Evolutionary conservation across 2,329 filamentous ascomycete species (phyloP).

Genomic region (Exserohilum turcica): DNA sequence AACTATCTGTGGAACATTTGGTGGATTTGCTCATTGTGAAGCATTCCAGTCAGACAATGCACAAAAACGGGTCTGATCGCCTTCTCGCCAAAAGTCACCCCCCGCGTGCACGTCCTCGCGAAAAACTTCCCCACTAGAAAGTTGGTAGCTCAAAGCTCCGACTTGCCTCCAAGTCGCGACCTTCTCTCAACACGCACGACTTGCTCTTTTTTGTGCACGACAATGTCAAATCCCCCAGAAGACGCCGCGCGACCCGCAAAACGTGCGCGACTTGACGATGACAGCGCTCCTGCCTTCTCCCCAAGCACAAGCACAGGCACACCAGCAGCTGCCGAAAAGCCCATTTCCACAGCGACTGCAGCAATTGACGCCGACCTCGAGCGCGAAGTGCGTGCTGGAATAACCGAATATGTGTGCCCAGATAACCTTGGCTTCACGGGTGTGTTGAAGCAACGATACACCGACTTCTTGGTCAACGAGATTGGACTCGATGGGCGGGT

Average conservation of each 20-base stretch:
- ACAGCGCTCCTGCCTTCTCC: constrained; percentile 14
- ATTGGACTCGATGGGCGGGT: constrained; percentile 77
- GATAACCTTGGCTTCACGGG: constrained; percentile 65
- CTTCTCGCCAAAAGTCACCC: constrained; percentile 19
- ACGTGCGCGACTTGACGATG: constrained; percentile 41
- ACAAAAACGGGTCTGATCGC: neutral
- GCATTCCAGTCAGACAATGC: no score
- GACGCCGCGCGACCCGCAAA: constrained; percentile 35
- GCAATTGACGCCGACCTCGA: constrained; percentile 39
- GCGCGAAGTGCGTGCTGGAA: constrained; percentile 59
- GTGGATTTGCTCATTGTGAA: no score
- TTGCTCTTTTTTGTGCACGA: neutral
- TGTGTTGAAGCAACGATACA: constrained; percentile 75
- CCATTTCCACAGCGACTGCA: constrained; percentile 13
- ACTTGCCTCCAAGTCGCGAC: neutral
- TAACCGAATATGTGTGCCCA: constrained; percentile 66
- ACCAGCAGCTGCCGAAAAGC: constrained; percentile 8
- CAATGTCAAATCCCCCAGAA: constrained; percentile 23
- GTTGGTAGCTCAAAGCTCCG: constrained; percentile 8
- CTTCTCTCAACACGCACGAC: constrained; percentile 2
- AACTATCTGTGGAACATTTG: no score
- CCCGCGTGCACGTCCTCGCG: constrained; percentile 23
- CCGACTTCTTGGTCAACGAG: constrained; percentile 92
- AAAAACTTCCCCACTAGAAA: constrained; percentile 37
- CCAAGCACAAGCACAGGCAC: neutral